These are phyloP conservation scores for Aspergillus saccharolyticus DNA, from an alignment of 495 filamentous ascomycete species.

Conservation along the genomic window DNA sequence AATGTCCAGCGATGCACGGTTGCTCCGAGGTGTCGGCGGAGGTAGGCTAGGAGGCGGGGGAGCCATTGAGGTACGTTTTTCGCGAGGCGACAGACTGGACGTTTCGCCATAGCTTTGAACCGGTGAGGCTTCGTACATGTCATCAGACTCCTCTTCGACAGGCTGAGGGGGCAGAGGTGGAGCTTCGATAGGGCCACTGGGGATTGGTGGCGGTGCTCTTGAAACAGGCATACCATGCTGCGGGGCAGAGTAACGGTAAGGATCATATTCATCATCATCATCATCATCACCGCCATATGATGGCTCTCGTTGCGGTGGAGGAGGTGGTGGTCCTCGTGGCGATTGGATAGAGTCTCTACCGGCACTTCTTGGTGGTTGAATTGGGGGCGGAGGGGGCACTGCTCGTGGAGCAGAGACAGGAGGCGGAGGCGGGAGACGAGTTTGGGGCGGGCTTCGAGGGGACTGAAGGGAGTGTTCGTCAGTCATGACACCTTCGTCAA, in stretches of 20 bases:
- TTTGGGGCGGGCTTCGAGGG: slow-evolving; percentile 42
- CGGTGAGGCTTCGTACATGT: slow-evolving; percentile 51
- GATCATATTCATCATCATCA: slow-evolving; percentile 71
- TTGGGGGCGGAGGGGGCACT: slow-evolving; percentile 51
- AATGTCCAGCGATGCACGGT: slow-evolving; percentile 67
- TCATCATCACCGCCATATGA: slow-evolving; percentile 52
- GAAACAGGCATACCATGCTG: slow-evolving; percentile 33
- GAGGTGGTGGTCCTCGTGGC: slow-evolving; percentile 64
- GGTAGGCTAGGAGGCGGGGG: slow-evolving; percentile 32
- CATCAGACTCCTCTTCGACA: slow-evolving; percentile 38
- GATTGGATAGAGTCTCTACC: slow-evolving; percentile 57
- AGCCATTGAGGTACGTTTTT: slow-evolving; percentile 25
- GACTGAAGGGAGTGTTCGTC: slow-evolving; percentile 50
- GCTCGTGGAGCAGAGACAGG: slow-evolving; percentile 49
- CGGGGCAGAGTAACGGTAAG: slow-evolving; percentile 60
- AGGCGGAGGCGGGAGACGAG: slow-evolving; percentile 54
- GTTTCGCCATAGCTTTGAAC: slow-evolving; percentile 42
- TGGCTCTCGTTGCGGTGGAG: slow-evolving; percentile 40
- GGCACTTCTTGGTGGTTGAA: slow-evolving; percentile 41
- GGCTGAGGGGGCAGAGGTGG: slow-evolving; percentile 25
- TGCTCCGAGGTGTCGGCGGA: slow-evolving; percentile 38
- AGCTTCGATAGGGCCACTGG: slow-evolving; percentile 15
- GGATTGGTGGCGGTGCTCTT: slow-evolving; percentile 27
- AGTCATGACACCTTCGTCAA: slow-evolving; percentile 52
- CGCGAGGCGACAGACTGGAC: slow-evolving; percentile 39